Conservation (phyloP, 495 filamentous ascomycete genomes). For the Aspergillus egyptiacus region DNA sequence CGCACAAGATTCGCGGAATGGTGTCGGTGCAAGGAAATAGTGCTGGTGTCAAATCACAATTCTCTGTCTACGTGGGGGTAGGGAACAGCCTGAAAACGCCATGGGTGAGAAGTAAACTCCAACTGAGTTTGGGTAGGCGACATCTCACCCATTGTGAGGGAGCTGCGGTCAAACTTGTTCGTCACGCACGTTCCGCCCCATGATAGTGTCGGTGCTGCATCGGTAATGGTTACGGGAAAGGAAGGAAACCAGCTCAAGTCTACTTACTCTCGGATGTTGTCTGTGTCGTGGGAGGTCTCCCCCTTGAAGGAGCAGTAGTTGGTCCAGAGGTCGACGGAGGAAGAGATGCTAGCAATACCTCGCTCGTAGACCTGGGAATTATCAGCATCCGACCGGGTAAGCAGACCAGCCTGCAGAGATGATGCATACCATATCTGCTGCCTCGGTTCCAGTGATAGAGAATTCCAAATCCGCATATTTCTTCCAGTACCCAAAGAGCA, state of each 20-base stretch:
- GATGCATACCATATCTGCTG: slow-evolving; percentile 80
- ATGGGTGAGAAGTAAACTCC: slow-evolving; percentile 53
- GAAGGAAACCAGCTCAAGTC: slow-evolving; percentile 58
- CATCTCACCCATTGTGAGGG: slow-evolving; percentile 52
- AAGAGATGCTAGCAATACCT: slow-evolving; percentile 86
- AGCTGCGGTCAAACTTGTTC: slow-evolving; percentile 28
- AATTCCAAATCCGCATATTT: slow-evolving; percentile 99
- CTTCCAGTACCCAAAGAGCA: slow-evolving; percentile 98
- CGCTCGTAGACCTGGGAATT: slow-evolving; percentile 77
- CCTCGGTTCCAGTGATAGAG: slow-evolving; percentile 91
- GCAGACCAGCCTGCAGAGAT: background rate
- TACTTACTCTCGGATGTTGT: slow-evolving; percentile 99
- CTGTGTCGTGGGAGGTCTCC: slow-evolving; percentile 88
- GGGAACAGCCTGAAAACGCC: slow-evolving; percentile 49
- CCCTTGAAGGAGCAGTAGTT: slow-evolving; percentile 97
- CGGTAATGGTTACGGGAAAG: slow-evolving; percentile 35
- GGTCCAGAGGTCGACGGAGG: slow-evolving; percentile 92
- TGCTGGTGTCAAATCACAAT: slow-evolving; percentile 22
- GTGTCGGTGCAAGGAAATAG: slow-evolving; percentile 28
- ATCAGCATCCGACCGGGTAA: slow-evolving; percentile 17
- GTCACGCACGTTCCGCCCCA: slow-evolving; percentile 30
- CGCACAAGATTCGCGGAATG: slow-evolving; percentile 26
- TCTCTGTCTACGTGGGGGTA: slow-evolving; percentile 23
- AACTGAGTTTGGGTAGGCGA: slow-evolving; percentile 37
- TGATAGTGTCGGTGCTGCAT: slow-evolving; percentile 32